Conservation (phyloP, 768 basidiomycete species). For the Multifurca ochricompacta region DNA sequence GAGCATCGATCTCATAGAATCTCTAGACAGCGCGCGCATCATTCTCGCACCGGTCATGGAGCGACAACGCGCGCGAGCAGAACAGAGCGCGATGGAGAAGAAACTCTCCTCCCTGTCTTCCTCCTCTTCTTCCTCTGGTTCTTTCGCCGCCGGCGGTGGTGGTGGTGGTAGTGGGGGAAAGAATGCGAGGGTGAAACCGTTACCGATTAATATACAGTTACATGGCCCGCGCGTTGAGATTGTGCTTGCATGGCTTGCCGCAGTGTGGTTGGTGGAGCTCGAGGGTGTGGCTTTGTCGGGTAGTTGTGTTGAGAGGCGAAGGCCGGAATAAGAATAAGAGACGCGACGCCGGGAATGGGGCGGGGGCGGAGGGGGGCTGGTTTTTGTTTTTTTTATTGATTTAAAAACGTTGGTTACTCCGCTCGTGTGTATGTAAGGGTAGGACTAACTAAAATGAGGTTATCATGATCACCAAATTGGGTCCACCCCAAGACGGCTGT, state of each 20-base stretch:
- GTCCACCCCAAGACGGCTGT: too few relatives aligned
- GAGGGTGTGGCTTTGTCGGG: constrained; percentile 33
- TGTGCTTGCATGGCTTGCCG: constrained; percentile 77
- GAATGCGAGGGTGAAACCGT: constrained; percentile 44
- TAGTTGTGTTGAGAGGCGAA: too few relatives aligned
- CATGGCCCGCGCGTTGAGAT: constrained; percentile 84
- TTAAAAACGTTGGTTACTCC: too few relatives aligned
- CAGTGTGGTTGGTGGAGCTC: constrained; percentile 69
- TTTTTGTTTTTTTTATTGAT: too few relatives aligned
- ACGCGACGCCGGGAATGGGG: too few relatives aligned
- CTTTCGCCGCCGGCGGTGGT: constrained; percentile 25
- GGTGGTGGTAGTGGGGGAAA: too few relatives aligned
- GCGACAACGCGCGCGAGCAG: constrained; percentile 52
- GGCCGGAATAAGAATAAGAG: too few relatives aligned
- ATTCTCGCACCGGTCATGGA: constrained; percentile 63
- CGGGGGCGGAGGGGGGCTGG: too few relatives aligned
- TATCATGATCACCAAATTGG: too few relatives aligned
- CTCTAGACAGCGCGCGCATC: constrained; percentile 63
- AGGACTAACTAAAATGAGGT: too few relatives aligned
- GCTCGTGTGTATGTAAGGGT: too few relatives aligned
- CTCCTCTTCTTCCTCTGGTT: constrained; percentile 1
- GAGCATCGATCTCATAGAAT: constrained; percentile 39
- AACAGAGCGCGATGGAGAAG: constrained; percentile 45
- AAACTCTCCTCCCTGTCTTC: constrained; percentile 29
- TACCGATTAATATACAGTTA: constrained; percentile 72